phyloP scores from a whole-genome alignment of 768 basidiomycete genomes.

The Phaeotremella skinneri region DNA sequence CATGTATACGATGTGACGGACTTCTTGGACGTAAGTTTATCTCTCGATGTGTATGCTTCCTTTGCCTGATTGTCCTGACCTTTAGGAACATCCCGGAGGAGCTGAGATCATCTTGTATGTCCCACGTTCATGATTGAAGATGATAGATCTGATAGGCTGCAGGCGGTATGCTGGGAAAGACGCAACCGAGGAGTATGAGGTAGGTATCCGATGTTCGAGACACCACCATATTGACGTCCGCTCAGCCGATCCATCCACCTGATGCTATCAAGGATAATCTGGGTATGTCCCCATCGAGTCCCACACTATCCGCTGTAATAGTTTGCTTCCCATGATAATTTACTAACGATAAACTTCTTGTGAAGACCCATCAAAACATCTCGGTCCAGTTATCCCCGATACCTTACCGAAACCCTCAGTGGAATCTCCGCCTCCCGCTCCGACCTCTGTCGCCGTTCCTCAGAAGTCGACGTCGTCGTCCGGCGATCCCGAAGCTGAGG shows the following conservation, averaged over 20 bases:
- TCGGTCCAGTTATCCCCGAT: conserved; percentile 34
- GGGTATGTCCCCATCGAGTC: conserved; percentile 50
- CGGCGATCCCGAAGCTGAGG: conserved; percentile 24
- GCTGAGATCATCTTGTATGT: conserved; percentile 66
- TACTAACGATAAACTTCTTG: background rate
- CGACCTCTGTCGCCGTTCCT: conserved; percentile 16
- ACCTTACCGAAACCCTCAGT: conserved; percentile 30
- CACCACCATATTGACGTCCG: conserved; percentile 58
- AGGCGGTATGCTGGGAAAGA: conserved; percentile 76
- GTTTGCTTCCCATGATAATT: too few relatives aligned
- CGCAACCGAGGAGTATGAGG: conserved; percentile 61
- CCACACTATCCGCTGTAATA: background rate
- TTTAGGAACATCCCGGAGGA: conserved; percentile 58
- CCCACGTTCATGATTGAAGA: too few relatives aligned
- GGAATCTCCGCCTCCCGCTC: conserved; percentile 21
- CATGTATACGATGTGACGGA: conserved; percentile 52
- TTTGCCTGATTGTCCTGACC: background rate
- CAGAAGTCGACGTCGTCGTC: conserved; percentile 49
- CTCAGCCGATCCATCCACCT: conserved; percentile 77
- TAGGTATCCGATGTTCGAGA: conserved; percentile 5
- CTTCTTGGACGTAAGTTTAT: conserved; percentile 46
- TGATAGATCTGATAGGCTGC: background rate
- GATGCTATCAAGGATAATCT: conserved; percentile 63
- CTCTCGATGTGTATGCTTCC: background rate
- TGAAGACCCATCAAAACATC: conserved; percentile 38